Percentiles rank a stretch among this genome's conserved stretches.
Evolutionary conservation across 1,139 yeast species (phyloP).

Genomic region (Hemisphaericaspora xylanilytica): DNA sequence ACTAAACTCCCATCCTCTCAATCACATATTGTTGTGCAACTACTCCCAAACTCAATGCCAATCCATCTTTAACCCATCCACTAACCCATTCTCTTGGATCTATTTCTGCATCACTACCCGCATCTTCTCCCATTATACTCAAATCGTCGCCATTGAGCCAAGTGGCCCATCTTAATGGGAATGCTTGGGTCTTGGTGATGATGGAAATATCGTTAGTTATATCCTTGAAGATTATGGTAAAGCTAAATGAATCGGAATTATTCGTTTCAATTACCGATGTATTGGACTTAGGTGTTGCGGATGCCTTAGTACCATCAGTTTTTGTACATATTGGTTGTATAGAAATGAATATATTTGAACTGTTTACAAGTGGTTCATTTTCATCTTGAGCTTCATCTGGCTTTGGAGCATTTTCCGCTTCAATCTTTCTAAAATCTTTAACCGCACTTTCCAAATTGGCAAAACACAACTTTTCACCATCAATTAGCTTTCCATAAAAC

Average conservation of each 20-base stretch:
- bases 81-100: conserved; percentile 97
- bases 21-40: conserved; percentile 89
- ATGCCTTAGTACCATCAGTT: conserved; percentile 7
- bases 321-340: conserved; percentile 62
- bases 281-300: conserved; percentile 20
- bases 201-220: conserved; percentile 73
- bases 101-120: conserved; percentile 24
- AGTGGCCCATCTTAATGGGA: conserved; percentile 84
- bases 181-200: conserved; percentile 79
- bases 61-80: conserved; percentile 85
- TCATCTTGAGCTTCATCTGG: conserved; percentile 21
- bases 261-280: conserved; percentile 43
- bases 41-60: conserved; percentile 76
- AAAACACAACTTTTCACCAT: conserved; percentile 85
- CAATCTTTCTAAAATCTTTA: conserved; percentile 35
- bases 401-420: conserved; percentile 17
- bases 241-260: conserved; percentile 46
- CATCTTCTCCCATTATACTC: conserved; percentile 26
- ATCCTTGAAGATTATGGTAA: conserved; percentile 74
- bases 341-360: conserved; percentile 73
- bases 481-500: conserved; percentile 73
- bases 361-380: conserved; percentile 31
- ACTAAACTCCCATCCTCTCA: conserved; percentile 79
- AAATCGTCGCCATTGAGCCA: conserved; percentile 65
- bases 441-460: conserved; percentile 82